phyloP scores from a whole-genome alignment of 1,284 basidiomycete species.

The Meira nashicola region DNA sequence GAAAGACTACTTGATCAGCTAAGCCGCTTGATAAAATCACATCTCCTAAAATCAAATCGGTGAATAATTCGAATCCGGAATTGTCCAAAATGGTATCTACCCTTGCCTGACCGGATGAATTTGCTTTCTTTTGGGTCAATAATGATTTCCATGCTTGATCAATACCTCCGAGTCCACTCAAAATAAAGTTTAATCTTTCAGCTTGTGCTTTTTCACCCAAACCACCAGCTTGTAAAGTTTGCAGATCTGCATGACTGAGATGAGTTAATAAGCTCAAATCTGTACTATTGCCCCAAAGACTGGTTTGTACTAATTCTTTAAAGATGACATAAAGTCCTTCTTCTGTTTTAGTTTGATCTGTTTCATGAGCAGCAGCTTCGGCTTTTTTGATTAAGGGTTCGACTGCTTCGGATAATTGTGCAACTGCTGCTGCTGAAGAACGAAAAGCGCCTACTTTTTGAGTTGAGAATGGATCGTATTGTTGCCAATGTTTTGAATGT shows the following conservation, averaged over 20 bases:
- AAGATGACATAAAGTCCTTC: constrained; percentile 2
- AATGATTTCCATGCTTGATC: constrained; percentile 71
- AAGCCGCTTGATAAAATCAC: constrained; percentile 57
- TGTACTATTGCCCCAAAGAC: constrained; percentile 65
- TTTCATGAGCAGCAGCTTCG: constrained; percentile 18
- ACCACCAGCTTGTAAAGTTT: constrained; percentile 62
- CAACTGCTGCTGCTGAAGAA: constrained; percentile 70
- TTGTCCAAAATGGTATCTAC: constrained; percentile 92
- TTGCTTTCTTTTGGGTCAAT: constrained; percentile 59
- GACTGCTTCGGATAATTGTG: constrained; percentile 26
- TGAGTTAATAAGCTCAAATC: constrained; percentile 79
- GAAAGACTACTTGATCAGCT: constrained; percentile 45
- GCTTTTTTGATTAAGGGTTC: constrained; percentile 35
- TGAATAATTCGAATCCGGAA: constrained; percentile 86
- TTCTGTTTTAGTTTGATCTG: constrained; percentile 1
- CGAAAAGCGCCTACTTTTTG: constrained; percentile 81
- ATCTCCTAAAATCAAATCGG: constrained; percentile 89
- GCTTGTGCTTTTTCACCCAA: constrained; percentile 50
- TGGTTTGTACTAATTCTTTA: constrained; percentile 65
- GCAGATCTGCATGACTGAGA: constrained; percentile 53
- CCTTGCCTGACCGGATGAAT: constrained; percentile 43
- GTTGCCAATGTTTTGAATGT: constrained; percentile 67
- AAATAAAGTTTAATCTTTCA: constrained; percentile 59
- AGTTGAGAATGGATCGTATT: constrained; percentile 75
- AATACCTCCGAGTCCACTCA: constrained; percentile 70